Evolutionary conservation across 2,329 filamentous ascomycete species (phyloP), one percentile per base, ranked within the genome.

Genomic region (Trichoderma sp.): DNA sequence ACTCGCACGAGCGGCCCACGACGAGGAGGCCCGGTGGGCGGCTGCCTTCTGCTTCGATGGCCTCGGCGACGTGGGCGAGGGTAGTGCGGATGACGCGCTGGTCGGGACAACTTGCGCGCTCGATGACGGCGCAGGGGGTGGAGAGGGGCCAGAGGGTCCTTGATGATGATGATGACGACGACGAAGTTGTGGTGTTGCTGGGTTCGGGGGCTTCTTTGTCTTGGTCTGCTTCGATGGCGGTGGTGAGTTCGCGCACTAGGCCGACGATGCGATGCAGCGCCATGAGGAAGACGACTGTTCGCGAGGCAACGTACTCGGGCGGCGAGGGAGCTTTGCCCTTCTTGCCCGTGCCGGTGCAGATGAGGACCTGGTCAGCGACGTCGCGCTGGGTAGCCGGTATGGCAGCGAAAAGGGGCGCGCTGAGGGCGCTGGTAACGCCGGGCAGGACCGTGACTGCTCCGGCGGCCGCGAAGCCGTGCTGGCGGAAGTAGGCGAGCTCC

Each of bases 261-360:
- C 91, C 93, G 4, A 85, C 86, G 18, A 99, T 91, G 69, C 97
- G 90, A 85, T 99, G 97, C 77, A 99, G 86, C 4, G 95, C 95
- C 97, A 99, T 99, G 65, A 99, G 86, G 78, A 98, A 98, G 4
- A 99, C 94, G 1, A 97, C 94, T 0, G 97, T 98, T 75, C 95
- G 90, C 9, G 90, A 93, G 2, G 88, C 83, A 0, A 95, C 90
- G 82, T 92, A 98, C 77, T 92, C 92, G 0, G 97, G 97, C 41
- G 95, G 95, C n/a, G 90, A 87, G 0, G 95, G 95, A 0, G 94
- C 88, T 73, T 91, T 93, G 14, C 97, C 97, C 85, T 97, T 97
- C 80, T 97, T 91, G 1, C 97, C 97, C 0, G 97, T 99, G 0
- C 97, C 97, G 0, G 97, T 99, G 85, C 97, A 98, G n/a, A 99